phyloP scores from a whole-genome alignment of 306 rosid species.

The Senna siamea region DNA sequence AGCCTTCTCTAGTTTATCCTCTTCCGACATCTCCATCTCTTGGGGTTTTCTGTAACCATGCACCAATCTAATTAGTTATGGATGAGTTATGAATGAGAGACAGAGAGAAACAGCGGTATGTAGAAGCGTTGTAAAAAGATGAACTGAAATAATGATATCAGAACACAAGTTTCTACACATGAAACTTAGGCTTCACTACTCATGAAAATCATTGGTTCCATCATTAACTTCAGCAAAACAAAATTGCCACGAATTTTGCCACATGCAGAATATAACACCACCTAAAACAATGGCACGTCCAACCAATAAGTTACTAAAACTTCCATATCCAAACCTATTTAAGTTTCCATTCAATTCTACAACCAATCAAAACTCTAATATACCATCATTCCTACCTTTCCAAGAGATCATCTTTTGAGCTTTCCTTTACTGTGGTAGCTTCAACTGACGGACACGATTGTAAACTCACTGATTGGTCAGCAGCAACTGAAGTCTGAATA shows the following conservation, averaged over 20 bases:
- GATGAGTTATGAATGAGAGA: neutral
- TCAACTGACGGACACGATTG: constrained; percentile 50
- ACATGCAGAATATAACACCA: neutral
- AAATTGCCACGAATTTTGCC: neutral
- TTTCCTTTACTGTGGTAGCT: constrained; percentile 48
- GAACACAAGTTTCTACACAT: neutral
- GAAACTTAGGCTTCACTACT: neutral
- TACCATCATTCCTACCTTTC: constrained; percentile 50
- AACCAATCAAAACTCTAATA: neutral
- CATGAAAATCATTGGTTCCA: neutral
- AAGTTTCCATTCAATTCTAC: constrained; percentile 5
- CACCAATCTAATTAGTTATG: neutral
- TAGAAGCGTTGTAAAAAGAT: too few species aligned
- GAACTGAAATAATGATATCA: neutral
- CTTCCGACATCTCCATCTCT: constrained; percentile 47
- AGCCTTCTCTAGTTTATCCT: constrained; percentile 73
- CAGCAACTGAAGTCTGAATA: constrained; percentile 61
- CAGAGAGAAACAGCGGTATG: neutral
- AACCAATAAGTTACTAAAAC: neutral
- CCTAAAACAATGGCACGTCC: constrained; percentile 2
- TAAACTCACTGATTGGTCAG: constrained; percentile 47
- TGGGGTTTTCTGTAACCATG: constrained; percentile 57
- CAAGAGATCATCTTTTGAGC: constrained; percentile 45
- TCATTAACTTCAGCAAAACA: neutral
- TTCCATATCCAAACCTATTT: neutral